Conservation (phyloP, 495 filamentous ascomycete species). For the Aspergillus wentii region DNA sequence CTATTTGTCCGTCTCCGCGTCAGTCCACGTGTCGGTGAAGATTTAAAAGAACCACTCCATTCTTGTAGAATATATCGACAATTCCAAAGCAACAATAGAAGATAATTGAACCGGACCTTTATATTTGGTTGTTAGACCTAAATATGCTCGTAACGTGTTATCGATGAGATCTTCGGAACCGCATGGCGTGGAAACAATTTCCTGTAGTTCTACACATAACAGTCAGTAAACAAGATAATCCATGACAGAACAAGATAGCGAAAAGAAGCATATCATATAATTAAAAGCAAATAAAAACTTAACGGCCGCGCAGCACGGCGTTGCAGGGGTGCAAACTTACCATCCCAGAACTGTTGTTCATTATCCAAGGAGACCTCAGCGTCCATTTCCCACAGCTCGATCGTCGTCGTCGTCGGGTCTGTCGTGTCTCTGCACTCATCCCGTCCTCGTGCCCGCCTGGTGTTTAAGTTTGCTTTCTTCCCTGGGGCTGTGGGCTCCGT, state of each 20-base stretch:
- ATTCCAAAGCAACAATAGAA: background rate
- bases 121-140: conserved; percentile 70
- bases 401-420: conserved; percentile 30
- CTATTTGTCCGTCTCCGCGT: conserved; percentile 29
- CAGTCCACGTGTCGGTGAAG: conserved; percentile 3
- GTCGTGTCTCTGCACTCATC: conserved; percentile 36
- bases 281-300: background rate
- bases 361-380: conserved; percentile 68
- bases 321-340: conserved; percentile 46
- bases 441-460: conserved; percentile 26
- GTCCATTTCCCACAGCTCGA: conserved; percentile 44
- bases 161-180: conserved; percentile 77
- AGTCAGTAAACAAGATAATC: background rate
- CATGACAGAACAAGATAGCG: background rate
- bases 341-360: conserved; percentile 91
- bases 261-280: background rate
- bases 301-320: no score
- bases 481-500: conserved; percentile 6
- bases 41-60: no score
- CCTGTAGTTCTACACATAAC: conserved; percentile 63
- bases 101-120: conserved; percentile 46
- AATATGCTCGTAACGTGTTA: conserved; percentile 76
- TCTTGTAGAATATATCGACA: background rate
- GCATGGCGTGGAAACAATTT: conserved; percentile 69
- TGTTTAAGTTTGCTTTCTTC: no score